Percentiles rank a stretch among this genome's conserved stretches.
These are phyloP conservation scores for Bryoglossum gracile DNA, from an alignment of 495 filamentous ascomycete genomes.

Conservation along the genomic window DNA sequence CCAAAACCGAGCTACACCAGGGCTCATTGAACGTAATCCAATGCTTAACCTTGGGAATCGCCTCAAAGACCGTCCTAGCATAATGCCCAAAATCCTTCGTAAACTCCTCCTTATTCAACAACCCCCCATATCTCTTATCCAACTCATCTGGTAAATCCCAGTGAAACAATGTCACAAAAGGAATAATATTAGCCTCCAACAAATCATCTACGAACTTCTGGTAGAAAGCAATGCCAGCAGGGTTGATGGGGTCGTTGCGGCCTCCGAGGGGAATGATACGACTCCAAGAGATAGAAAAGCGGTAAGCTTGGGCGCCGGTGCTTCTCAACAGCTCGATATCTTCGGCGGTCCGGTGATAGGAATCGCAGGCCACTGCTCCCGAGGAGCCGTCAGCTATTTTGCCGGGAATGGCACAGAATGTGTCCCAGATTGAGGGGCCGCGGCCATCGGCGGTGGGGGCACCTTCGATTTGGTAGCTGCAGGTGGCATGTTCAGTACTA, in stretches of 20 bases:
- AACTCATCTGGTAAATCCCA: conserved; percentile 56
- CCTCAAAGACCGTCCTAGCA: conserved; percentile 48
- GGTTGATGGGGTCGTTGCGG: conserved; percentile 54
- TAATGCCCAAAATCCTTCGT: conserved; percentile 54
- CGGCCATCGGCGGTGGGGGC: conserved; percentile 59
- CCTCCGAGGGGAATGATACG: conserved; percentile 63
- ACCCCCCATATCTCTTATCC: conserved; percentile 55
- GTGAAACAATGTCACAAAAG: conserved; percentile 58
- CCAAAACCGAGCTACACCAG: conserved; percentile 52
- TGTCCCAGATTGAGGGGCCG: conserved; percentile 70
- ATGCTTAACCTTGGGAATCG: conserved; percentile 51
- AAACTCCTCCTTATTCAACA: conserved; percentile 52
- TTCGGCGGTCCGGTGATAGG: conserved; percentile 64
- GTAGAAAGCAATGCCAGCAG: conserved; percentile 52
- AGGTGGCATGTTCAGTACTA: background rate
- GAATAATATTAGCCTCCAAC: conserved; percentile 48
- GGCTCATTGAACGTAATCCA: conserved; percentile 67
- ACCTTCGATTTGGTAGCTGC: conserved; percentile 72
- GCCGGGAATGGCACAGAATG: conserved; percentile 63
- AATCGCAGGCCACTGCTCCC: conserved; percentile 67
- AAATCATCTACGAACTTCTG: conserved; percentile 54
- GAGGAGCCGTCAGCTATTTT: conserved; percentile 67
- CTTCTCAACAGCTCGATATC: conserved; percentile 66
- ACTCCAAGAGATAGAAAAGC: conserved; percentile 71
- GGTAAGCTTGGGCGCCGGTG: conserved; percentile 57